Evolutionary conservation across 1,284 basidiomycete species (phyloP), one percentile per base, ranked within the genome.

Genomic region (Cystobasidium sp.): DNA sequence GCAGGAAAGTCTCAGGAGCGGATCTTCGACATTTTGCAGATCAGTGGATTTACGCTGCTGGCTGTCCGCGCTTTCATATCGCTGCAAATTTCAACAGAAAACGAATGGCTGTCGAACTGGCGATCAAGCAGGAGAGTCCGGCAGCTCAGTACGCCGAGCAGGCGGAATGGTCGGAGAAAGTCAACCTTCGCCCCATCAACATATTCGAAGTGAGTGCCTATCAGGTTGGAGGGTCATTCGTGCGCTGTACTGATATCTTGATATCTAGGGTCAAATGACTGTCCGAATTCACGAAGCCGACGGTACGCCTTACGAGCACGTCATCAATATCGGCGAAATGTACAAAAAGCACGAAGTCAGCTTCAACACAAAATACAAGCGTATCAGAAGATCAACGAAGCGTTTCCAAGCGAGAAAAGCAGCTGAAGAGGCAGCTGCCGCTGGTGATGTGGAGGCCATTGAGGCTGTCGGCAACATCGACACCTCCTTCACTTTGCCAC

Each of bases 361-460:
- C 0, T 99, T 98, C 86, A 99, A 99, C 82, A 98, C 96, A n/a
- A 99, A 98, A 83, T 98, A 98, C 84, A 99, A 98, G 83, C 93
- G 97, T 76, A 92, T 97, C 18, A 87, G 95, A 65, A 87, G 96
- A 46, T 94, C 95, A 79, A 97, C 93, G 22, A 96, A 96, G 82
- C 91, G 94, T 20, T 97, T 97, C 79, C 88, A 97, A 61, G 94
- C 95, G 8, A 88, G 95, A 44, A 94, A 97, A 82, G 91, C 92
- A 0, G 93, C 93, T 3, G 94, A 94, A 6, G 93, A 93, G 76
- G 91, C 93, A 0, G 94, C 93, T 3, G 94, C 93, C 0, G 92
- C 93, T 78, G 92, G 92, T 59, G 92, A 94, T 76, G 51, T 37
- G 0, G 93, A 97, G 80, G 93, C 92, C 47, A 92, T 91, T 0